Base-by-base conservation (phyloP, 1,284 basidiomycete species). In the Hortiboletus rubellus region DNA sequence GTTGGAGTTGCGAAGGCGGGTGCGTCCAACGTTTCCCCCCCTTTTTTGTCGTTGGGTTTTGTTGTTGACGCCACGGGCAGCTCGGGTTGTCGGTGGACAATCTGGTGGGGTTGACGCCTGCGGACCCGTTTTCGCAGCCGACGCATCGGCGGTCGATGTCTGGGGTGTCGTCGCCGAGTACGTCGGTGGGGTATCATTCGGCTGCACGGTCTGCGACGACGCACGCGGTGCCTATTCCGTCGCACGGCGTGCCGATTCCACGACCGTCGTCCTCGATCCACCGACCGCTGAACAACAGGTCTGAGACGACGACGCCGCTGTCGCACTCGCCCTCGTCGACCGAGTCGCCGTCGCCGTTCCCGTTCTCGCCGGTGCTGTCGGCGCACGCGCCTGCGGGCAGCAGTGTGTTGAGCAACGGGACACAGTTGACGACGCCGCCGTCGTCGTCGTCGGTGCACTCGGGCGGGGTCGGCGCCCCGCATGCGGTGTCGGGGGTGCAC, bases 31-130 rank as follows among this genome's bases (percentile, higher is more conserved):
- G 9, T 15, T 8, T 22, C 3, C 22, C 22, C 22, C 22, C 3
- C 3, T 22, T 4, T 15, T 31, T 24, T 7, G n/a, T 1, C 11
- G 33, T 42, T 7, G 11, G 22, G 47, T 38, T 57, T 41, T 7
- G 34, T n/a, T n/a, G 47, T 46, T 45, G 49, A 50, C 41, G 30
- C 10, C 10, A 53, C 52, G 41, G 4, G 8, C 30, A 92, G 89
- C 76, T 90, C 27, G 87, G 87, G 27, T 68, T 90, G 48, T 77
- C 89, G 0, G 84, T 91, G 30, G 89, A 92, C 61, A 85, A 85
- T 66, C 74, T 92, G 53, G 85, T 91, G 56, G 89, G 89, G 9
- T 68, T 90, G 27, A 79, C 85, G 9, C 58, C 63, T 0, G 55
- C 76, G 0, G 89, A 91, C 55, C 82, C 87, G 7, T 83, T 81